Evolutionary conservation across 257 asterid genomes (phyloP).

Genomic region (Ocimum tenuiflorum): DNA sequence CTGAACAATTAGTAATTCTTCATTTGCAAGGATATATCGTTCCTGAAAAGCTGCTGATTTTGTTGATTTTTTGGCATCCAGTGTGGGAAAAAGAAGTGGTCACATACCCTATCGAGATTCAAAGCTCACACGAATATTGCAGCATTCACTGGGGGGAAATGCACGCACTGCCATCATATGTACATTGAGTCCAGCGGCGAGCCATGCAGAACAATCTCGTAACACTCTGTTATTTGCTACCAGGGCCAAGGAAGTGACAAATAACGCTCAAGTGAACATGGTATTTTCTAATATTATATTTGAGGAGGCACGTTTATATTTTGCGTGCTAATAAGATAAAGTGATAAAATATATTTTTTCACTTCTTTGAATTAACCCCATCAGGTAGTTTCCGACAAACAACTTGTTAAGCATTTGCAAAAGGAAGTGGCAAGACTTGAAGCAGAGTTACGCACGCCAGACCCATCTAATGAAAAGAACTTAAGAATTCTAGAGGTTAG

Average conservation of each 20-base stretch:
- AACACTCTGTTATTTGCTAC: slow-evolving; percentile 88
- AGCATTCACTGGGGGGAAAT: slow-evolving; percentile 96
- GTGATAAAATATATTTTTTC: not conserved
- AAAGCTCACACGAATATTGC: slow-evolving; percentile 91
- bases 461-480: slow-evolving; percentile 64
- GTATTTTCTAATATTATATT: slow-evolving; percentile 29
- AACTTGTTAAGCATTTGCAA: slow-evolving; percentile 88
- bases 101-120: slow-evolving; percentile 93
- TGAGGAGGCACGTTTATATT: not conserved
- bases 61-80: slow-evolving; percentile 25
- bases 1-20: too few species aligned
- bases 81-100: slow-evolving; percentile 88
- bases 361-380: slow-evolving; percentile 10
- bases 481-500: slow-evolving; percentile 62
- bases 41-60: slow-evolving; percentile 2
- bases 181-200: slow-evolving; percentile 89
- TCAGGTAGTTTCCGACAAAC: slow-evolving; percentile 89
- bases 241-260: slow-evolving; percentile 95
- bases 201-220: slow-evolving; percentile 86
- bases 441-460: slow-evolving; percentile 89
- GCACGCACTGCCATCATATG: slow-evolving; percentile 98
- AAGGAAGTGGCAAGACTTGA: slow-evolving; percentile 95
- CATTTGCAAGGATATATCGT: too few species aligned
- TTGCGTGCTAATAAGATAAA: not conserved
- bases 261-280: slow-evolving; percentile 91